Conservation (phyloP, 345 rosid genomes). For the Dipteronia sinensis region DNA sequence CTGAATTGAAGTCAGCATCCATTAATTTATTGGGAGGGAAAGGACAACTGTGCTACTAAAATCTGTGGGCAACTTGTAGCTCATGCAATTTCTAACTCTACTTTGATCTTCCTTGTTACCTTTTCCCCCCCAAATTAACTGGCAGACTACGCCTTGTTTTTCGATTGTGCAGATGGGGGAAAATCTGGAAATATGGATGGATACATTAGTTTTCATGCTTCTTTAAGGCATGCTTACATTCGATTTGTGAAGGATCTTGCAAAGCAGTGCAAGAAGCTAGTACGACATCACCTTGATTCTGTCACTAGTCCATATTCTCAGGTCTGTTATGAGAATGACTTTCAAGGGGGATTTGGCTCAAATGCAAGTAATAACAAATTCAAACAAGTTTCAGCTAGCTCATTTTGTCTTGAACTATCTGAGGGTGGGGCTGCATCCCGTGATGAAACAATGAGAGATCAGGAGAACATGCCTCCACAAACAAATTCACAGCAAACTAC, state of each 20-base stretch:
- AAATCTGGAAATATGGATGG: conserved; percentile 78
- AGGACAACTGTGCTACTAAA: background rate
- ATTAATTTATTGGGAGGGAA: background rate
- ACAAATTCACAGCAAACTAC: conserved; percentile 63
- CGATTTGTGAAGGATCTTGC: conserved; percentile 76
- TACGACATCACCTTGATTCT: conserved; percentile 93
- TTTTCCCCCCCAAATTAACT: background rate
- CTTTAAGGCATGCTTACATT: conserved; percentile 73
- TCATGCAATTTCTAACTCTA: background rate
- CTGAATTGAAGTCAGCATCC: background rate
- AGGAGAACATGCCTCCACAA: conserved; percentile 86
- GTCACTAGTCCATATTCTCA: conserved; percentile 93
- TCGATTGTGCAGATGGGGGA: conserved; percentile 58
- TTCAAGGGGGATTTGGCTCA: conserved; percentile 61
- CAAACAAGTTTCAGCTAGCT: conserved; percentile 56
- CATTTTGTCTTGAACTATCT: conserved; percentile 76
- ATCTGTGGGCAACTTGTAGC: background rate
- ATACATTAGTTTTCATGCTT: conserved; percentile 85
- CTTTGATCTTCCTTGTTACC: background rate
- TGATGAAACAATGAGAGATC: conserved; percentile 61
- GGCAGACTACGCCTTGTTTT: conserved; percentile 11
- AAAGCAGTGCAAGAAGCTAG: conserved; percentile 86
- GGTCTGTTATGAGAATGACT: conserved; percentile 79
- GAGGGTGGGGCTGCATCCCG: conserved; percentile 42
- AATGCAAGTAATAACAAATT: conserved; percentile 34